Evolutionary conservation across 805 yeast species (phyloP), one percentile per base, ranked within the genome.

Genomic region (Kodamaea kaohsiungensis): DNA sequence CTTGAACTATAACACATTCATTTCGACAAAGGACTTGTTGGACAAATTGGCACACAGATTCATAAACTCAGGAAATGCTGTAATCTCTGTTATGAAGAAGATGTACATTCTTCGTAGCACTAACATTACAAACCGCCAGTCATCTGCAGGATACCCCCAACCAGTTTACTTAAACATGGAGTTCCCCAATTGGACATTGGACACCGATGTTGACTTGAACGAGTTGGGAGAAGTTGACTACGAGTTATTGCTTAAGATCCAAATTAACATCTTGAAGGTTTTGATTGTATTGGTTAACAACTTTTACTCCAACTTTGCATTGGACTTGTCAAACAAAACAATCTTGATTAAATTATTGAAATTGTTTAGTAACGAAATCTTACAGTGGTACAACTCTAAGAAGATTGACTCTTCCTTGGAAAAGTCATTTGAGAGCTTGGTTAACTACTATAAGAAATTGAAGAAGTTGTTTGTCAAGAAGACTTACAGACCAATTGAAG

Each of bases 191-290:
- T 88, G 95, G 95, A 76, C 75, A 37, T 54, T 69, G 27, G 79
- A 75, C 54, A 56, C 62, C 4, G 57, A 65, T 2, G 69, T 70
- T 3, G 73, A 75, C 45, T 73, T 80, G 25, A 72, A 69, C 15
- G 70, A 64, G 13, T 63, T 75, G 40, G 79, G 79, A 0, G 79
- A 80, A 2, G 76, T 87, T 35, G 88, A 87, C 60, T 85, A 87
- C 78, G 79, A 79, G 46, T 79, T 84, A 52, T 85, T 89, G 46
- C 85, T 88, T 9, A 89, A 86, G 63, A 88, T 92, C 43, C 95
- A 91, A 65, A 77, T 88, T 39, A 96, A 96, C 42, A 83, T 91
- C 33, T 73, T 91, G 55, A 96, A 89, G 65, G 89, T 91, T 0
- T 72, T 91, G 53, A 79, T 84, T 45, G 80, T 87, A 30, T 79